Conservation (phyloP, 31 red algal species). For the Bonnemaisonia californica region DNA sequence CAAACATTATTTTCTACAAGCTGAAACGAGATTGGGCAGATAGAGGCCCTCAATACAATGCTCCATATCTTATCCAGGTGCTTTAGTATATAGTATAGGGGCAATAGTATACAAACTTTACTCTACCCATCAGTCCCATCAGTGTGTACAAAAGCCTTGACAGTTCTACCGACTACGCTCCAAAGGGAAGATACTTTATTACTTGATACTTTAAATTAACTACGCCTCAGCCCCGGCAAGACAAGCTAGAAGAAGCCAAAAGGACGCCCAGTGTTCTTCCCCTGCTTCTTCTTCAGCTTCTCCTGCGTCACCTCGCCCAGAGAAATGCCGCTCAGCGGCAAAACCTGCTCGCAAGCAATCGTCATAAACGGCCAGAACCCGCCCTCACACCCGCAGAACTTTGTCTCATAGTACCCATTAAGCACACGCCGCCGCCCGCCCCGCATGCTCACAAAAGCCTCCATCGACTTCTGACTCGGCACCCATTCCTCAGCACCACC, state of each 20-base stretch:
- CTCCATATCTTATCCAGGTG: no score
- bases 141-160: no score
- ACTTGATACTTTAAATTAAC: no score
- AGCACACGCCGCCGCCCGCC: slow-evolving; percentile 19
- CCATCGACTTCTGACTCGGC: slow-evolving; percentile 28
- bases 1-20: no score
- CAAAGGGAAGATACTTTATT: no score
- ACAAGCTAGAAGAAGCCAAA: slow-evolving; percentile 51
- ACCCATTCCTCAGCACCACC: slow-evolving; percentile 46
- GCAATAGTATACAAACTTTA: no score
- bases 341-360: slow-evolving; percentile 18
- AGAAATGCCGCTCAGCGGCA: slow-evolving; percentile 21
- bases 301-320: slow-evolving; percentile 5
- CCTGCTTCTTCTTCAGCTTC: slow-evolving; percentile 39
- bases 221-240: no score
- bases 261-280: slow-evolving; percentile 13
- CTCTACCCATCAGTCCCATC: no score
- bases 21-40: no score
- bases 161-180: no score
- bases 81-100: no score
- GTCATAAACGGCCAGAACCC: slow-evolving; percentile 80
- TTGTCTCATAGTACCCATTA: slow-evolving; percentile 42
- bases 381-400: slow-evolving; percentile 58
- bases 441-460: slow-evolving; percentile 14
- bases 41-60: no score